Percentiles rank a stretch among this genome's conserved stretches.
These are phyloP conservation scores for Pseudisothecium myosuroides DNA, from an alignment of 225 moss, liverwort and hornwort genomes.

Conservation along the genomic window DNA sequence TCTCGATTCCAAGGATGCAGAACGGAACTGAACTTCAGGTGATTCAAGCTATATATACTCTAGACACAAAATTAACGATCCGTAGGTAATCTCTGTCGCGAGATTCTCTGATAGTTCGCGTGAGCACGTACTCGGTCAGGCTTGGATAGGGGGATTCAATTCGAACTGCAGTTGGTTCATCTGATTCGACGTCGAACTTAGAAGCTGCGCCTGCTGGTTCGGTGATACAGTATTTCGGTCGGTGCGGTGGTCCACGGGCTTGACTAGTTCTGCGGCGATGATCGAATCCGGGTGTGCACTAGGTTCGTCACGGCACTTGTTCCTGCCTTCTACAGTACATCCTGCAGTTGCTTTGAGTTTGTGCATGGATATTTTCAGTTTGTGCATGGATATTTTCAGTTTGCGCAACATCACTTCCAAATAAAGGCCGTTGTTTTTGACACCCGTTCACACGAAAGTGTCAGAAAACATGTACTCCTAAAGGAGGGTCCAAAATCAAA, in stretches of 20 bases:
- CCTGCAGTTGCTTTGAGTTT: not conserved
- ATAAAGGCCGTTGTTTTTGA: no score
- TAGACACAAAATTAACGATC: not conserved
- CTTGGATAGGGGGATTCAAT: not conserved
- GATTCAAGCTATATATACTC: not conserved
- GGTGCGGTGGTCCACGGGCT: not conserved
- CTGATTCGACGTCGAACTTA: not conserved
- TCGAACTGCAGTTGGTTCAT: not conserved
- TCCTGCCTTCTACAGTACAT: not conserved
- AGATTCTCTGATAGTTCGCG: not conserved
- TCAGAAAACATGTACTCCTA: not conserved
- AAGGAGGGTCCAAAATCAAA: not conserved
- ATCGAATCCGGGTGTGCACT: not conserved
- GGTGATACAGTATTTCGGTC: not conserved
- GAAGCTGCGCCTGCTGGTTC: not conserved
- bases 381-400: not conserved
- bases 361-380: not conserved
- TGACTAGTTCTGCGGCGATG: not conserved
- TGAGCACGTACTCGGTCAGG: not conserved
- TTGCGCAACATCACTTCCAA: not conserved
- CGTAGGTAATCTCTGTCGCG: not conserved
- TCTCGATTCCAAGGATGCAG: not conserved
- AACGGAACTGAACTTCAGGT: not conserved
- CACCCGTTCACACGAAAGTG: not conserved
- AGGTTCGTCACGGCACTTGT: not conserved